Evolutionary conservation across 352 stramenopile genomes (phyloP).

Genomic region (Achlya hypogyna): DNA sequence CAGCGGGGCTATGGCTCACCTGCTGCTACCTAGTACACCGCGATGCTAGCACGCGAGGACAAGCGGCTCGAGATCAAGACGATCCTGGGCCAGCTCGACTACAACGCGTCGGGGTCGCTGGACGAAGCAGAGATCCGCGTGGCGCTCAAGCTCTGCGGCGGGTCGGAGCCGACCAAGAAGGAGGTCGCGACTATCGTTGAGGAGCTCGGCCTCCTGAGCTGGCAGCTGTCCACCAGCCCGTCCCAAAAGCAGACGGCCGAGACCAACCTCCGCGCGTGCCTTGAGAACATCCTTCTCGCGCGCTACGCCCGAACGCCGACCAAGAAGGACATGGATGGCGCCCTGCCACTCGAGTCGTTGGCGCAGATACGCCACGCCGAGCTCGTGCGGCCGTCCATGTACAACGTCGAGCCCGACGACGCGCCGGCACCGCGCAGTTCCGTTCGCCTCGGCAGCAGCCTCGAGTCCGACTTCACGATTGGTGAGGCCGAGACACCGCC

Average conservation of each 20-base stretch:
- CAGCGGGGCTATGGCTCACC: background rate
- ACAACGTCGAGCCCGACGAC: background rate
- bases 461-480: background rate
- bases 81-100: conserved; percentile 61
- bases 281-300: conserved; percentile 66
- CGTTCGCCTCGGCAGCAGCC: background rate
- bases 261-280: conserved; percentile 20
- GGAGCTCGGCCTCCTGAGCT: conserved; percentile 23
- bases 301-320: conserved; percentile 61
- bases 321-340: conserved; percentile 42
- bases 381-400: conserved; percentile 21
- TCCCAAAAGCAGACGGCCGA: conserved; percentile 1
- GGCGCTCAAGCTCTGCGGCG: conserved; percentile 67
- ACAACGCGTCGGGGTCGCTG: conserved; percentile 40
- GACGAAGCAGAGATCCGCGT: conserved; percentile 72
- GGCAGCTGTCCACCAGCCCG: background rate
- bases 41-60: conserved; percentile 66
- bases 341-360: conserved; percentile 59
- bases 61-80: conserved; percentile 69
- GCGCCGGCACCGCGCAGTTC: background rate
- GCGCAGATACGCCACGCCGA: conserved; percentile 64
- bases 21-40: conserved; percentile 32
- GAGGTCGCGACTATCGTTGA: conserved; percentile 55
- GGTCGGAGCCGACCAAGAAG: conserved; percentile 64
- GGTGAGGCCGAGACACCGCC: background rate